Percentiles rank a stretch among this genome's conserved stretches.
Conservation (phyloP, 805 yeast genomes). For the Hanseniaspora mollemarum region DNA sequence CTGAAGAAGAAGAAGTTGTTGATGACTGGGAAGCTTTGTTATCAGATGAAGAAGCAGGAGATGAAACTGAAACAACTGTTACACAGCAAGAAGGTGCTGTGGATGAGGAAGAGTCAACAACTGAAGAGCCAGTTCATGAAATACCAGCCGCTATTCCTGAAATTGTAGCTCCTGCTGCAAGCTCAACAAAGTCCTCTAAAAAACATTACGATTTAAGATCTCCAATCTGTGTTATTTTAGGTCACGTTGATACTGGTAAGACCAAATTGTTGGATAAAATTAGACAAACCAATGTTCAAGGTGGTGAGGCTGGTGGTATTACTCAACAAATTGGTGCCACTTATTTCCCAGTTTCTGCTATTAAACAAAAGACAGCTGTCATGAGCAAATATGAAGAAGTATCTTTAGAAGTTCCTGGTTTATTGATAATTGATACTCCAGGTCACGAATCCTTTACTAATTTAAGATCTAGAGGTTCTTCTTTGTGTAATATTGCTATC, state of each 20-base stretch:
- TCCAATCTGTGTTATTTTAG: slow-evolving; percentile 97
- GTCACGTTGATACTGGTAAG: slow-evolving; percentile 99
- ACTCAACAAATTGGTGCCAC: slow-evolving; percentile 99
- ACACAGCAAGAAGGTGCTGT: slow-evolving; percentile 19
- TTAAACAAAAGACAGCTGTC: slow-evolving; percentile 78
- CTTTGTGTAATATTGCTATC: slow-evolving; percentile 97
- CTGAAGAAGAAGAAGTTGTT: slow-evolving; percentile 47
- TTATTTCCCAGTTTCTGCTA: slow-evolving; percentile 93
- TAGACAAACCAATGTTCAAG: slow-evolving; percentile 98
- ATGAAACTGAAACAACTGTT: slow-evolving; percentile 41
- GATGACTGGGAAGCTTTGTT: slow-evolving; percentile 84
- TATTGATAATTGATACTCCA: slow-evolving; percentile 93
- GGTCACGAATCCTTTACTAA: slow-evolving; percentile 99
- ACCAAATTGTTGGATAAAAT: slow-evolving; percentile 92
- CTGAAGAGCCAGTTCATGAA: slow-evolving; percentile 20
- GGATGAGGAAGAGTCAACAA: slow-evolving; percentile 26
- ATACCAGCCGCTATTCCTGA: slow-evolving; percentile 26
- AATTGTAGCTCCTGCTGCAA: slow-evolving; percentile 24
- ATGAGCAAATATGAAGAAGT: slow-evolving; percentile 80
- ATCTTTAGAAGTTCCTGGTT: slow-evolving; percentile 90
- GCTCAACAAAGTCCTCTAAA: slow-evolving; percentile 29
- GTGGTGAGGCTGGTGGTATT: slow-evolving; percentile 99
- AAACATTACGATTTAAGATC: slow-evolving; percentile 66
- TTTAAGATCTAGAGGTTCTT: slow-evolving; percentile 96
- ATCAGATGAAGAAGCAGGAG: slow-evolving; percentile 46